phyloP scores from a whole-genome alignment of 139 green algal genomes.

The Desmodesmus armatus region DNA sequence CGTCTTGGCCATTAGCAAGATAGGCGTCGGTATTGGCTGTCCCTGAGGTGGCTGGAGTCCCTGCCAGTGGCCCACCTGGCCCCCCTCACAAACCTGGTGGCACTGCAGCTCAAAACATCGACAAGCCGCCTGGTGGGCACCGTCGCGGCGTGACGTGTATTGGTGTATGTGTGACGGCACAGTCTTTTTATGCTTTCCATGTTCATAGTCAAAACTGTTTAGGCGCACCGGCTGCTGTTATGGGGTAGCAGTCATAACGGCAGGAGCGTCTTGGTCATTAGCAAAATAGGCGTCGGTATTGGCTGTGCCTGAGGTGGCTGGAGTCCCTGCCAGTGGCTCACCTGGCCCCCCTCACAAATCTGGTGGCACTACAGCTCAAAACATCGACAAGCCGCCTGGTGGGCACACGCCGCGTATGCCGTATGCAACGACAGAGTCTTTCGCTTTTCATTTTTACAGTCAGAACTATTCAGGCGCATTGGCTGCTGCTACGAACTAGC shows the following conservation, averaged over 20 bases:
- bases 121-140: not conserved
- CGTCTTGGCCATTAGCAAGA: too few species aligned
- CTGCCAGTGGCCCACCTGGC: conserved; percentile 20
- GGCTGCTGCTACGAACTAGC: not conserved
- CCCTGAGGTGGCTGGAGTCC: conserved; percentile 23
- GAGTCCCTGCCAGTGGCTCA: conserved; percentile 1
- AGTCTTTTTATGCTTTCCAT: not conserved
- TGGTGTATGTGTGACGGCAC: not conserved
- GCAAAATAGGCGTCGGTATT: too few species aligned
- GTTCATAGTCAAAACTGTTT: not conserved
- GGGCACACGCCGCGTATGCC: not conserved
- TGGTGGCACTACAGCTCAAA: conserved; percentile 33
- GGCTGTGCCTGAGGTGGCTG: conserved; percentile 38
- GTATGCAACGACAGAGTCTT: not conserved
- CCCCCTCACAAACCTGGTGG: not conserved
- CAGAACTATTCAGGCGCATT: not conserved
- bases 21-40: too few species aligned
- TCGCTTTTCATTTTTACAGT: not conserved
- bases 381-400: conserved; percentile 10
- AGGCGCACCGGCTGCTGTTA: not conserved
- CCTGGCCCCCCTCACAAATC: not conserved
- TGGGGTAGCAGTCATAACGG: too few species aligned
- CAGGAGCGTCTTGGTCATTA: too few species aligned
- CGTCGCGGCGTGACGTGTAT: not conserved
- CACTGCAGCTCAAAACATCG: conserved; percentile 27